phyloP scores from a whole-genome alignment of 768 basidiomycete species.

The Boletus subparvulus region DNA sequence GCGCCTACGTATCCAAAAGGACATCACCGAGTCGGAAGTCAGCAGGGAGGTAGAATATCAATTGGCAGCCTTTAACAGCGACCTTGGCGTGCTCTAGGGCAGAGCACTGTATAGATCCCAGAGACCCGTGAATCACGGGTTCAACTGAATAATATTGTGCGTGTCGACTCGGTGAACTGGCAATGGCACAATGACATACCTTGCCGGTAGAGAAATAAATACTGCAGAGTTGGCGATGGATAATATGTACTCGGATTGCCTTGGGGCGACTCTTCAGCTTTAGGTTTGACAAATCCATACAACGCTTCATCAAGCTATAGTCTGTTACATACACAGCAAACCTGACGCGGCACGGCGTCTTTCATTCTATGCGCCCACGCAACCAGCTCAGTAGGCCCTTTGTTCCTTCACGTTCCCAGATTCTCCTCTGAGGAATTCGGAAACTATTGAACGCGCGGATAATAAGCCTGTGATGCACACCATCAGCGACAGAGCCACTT shows the following conservation, averaged over 20 bases:
- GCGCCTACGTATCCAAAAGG: not conserved
- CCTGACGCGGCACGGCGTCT: not conserved
- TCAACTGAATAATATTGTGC: not conserved
- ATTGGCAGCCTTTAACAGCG: not conserved
- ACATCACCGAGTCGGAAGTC: not conserved
- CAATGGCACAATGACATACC: no score
- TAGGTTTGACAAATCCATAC: not conserved
- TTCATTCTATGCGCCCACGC: constrained; percentile 66
- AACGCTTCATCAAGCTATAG: not conserved
- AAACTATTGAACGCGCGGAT: constrained; percentile 47
- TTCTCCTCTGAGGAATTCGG: constrained; percentile 73
- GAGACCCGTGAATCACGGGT: not conserved
- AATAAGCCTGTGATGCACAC: not conserved
- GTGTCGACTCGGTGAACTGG: no score
- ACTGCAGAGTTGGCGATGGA: no score
- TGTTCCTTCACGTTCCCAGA: constrained; percentile 88
- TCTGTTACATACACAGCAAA: constrained; percentile 2
- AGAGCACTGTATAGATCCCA: not conserved
- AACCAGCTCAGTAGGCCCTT: constrained; percentile 80
- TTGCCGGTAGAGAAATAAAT: no score
- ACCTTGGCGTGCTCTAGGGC: not conserved
- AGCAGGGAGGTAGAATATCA: constrained; percentile 3
- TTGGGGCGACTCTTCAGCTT: no score
- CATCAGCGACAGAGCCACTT: constrained; percentile 33
- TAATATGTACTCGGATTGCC: no score